A percentile compares a stretch with the other conserved stretches of the same genome.
Conservation (phyloP, 768 basidiomycete species). For the Collybia sordida region DNA sequence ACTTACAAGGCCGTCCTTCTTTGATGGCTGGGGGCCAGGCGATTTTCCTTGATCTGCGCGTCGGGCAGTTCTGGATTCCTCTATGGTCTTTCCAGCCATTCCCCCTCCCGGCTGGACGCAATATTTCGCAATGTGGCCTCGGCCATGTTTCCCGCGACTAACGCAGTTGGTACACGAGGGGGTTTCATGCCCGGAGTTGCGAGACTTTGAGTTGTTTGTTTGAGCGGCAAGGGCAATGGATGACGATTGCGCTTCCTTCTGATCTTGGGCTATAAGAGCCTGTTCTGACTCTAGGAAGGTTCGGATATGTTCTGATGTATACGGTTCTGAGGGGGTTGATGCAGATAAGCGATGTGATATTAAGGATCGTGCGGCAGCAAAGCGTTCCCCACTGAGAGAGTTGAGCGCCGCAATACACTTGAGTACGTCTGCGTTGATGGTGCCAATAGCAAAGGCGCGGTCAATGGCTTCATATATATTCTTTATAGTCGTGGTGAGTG, state of each 20-base stretch:
- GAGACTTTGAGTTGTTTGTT: neutral
- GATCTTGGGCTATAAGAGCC: neutral
- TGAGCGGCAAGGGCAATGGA: slow-evolving; percentile 3
- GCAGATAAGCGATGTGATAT: slow-evolving; percentile 10
- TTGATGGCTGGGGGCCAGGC: neutral
- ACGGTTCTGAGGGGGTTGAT: slow-evolving; percentile 5
- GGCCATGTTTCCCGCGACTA: neutral
- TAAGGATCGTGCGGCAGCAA: slow-evolving; percentile 5
- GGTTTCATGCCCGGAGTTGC: neutral
- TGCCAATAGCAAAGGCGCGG: slow-evolving; percentile 9
- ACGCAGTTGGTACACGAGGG: slow-evolving; percentile 15
- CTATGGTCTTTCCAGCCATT: slow-evolving; percentile 24
- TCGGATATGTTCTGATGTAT: slow-evolving; percentile 4
- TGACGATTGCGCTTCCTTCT: neutral
- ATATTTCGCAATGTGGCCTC: slow-evolving; percentile 13
- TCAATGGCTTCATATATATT: slow-evolving; percentile 5
- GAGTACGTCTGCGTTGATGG: slow-evolving; percentile 11
- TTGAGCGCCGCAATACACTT: slow-evolving; percentile 11
- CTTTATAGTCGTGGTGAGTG: neutral
- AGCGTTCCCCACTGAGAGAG: slow-evolving; percentile 2
- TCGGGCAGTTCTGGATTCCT: slow-evolving; percentile 11
- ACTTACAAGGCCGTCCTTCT: neutral
- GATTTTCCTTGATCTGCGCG: slow-evolving; percentile 1
- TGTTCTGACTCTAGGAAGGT: slow-evolving; percentile 1
- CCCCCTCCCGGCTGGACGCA: slow-evolving; percentile 21